These are phyloP conservation scores for Phytophthora rubi DNA, from an alignment of 352 stramenopile genomes.

Conservation along the genomic window DNA sequence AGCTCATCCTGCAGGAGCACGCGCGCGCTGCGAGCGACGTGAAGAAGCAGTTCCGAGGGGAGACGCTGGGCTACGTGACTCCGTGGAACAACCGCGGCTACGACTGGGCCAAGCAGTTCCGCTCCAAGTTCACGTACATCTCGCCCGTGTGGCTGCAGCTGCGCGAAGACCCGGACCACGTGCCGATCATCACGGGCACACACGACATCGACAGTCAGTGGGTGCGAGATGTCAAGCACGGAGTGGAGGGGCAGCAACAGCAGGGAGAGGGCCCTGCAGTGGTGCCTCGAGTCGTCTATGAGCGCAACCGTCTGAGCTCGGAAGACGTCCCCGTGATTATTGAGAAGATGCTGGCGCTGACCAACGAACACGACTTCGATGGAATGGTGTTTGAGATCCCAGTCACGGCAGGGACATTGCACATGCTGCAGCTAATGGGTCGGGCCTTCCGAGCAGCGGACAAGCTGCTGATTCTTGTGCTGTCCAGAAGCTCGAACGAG, in stretches of 20 bases:
- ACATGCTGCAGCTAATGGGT: conserved; percentile 66
- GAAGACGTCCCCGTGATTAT: conserved; percentile 67
- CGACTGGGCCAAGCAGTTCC: conserved; percentile 70
- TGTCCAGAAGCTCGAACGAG: conserved; percentile 62
- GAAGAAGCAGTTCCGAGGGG: conserved; percentile 52
- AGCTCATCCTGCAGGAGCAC: conserved; percentile 56
- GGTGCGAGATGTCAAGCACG: conserved; percentile 55
- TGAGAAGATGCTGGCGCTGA: conserved; percentile 49
- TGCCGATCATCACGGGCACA: conserved; percentile 65
- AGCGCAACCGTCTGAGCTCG: conserved; percentile 65
- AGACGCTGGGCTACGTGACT: conserved; percentile 81
- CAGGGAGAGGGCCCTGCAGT: conserved; percentile 45
- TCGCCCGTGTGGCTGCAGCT: conserved; percentile 86
- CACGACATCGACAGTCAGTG: conserved; percentile 78
- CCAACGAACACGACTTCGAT: conserved; percentile 57
- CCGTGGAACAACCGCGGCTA: conserved; percentile 86
- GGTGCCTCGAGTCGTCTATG: conserved; percentile 81
- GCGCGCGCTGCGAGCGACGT: conserved; percentile 25
- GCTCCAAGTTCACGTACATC: conserved; percentile 81
- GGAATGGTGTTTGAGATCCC: conserved; percentile 84
- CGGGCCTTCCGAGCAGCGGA: conserved; percentile 51
- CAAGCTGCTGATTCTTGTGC: conserved; percentile 71
- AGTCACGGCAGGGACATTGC: conserved; percentile 59
- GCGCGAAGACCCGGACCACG: conserved; percentile 52
- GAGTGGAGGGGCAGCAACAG: conserved; percentile 10